Percentiles rank a stretch among this genome's conserved stretches.
Conservation (phyloP, 768 basidiomycete species). For the Rhodotorula toruloides region DNA sequence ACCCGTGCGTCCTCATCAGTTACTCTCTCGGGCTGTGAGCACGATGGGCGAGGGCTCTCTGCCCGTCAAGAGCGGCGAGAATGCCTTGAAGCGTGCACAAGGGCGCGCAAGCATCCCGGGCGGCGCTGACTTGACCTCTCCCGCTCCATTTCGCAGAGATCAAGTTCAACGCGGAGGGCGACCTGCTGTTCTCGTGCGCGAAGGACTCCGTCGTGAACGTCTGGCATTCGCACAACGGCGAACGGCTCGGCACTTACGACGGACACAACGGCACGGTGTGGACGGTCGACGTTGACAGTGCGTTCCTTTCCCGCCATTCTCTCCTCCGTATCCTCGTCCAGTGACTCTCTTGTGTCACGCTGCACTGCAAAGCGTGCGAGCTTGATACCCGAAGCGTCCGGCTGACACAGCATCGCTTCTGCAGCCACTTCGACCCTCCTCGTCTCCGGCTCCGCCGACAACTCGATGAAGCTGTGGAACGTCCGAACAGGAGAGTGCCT, state of each 20-base stretch:
- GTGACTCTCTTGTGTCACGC: neutral
- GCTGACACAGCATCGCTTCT: too few species aligned
- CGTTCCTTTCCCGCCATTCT: constrained; percentile 50
- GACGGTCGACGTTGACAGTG: constrained; percentile 94
- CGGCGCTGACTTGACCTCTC: neutral
- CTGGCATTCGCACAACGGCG: constrained; percentile 91
- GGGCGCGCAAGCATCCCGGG: too few species aligned
- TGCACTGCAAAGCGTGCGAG: neutral
- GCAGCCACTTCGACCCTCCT: constrained; percentile 77
- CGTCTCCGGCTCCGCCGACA: constrained; percentile 90
- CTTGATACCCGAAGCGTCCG: too few species aligned
- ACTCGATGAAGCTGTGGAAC: constrained; percentile 82
- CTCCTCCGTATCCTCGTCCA: neutral
- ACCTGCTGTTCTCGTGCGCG: constrained; percentile 88
- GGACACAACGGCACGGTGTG: constrained; percentile 95
- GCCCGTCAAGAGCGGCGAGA: too few species aligned
- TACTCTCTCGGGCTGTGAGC: too few species aligned
- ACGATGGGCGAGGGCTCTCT: too few species aligned
- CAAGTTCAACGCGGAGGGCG: constrained; percentile 94
- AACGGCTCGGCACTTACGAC: constrained; percentile 90
- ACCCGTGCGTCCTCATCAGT: too few species aligned
- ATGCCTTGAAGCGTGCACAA: too few species aligned
- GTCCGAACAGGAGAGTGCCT: constrained; percentile 86
- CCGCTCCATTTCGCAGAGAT: constrained; percentile 55
- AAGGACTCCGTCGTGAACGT: constrained; percentile 95